phyloP scores from a whole-genome alignment of 2,329 filamentous ascomycete species.

The Tolypocladium nubicola region DNA sequence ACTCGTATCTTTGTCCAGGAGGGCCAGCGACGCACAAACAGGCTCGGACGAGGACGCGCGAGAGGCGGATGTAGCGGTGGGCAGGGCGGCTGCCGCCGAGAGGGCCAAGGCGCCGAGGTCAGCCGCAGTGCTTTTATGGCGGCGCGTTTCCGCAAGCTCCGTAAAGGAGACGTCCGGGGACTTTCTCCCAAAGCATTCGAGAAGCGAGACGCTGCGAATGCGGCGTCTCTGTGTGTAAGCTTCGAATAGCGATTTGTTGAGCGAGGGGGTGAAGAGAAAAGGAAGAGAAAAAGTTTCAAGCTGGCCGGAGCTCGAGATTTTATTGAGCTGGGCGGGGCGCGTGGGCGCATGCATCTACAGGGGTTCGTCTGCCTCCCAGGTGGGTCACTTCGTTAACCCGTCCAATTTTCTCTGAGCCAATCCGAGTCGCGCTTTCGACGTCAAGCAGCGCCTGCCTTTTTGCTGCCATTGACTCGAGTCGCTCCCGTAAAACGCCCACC shows the following conservation, averaged over 20 bases:
- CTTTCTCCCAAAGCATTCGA: slow-evolving; percentile 96
- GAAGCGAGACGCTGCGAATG: slow-evolving; percentile 23
- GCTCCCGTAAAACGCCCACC: neutral
- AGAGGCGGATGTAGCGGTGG: slow-evolving; percentile 33
- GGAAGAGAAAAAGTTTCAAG: slow-evolving; percentile 10
- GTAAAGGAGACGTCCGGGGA: slow-evolving; percentile 77
- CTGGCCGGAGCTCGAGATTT: slow-evolving; percentile 11
- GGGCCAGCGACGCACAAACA: slow-evolving; percentile 33
- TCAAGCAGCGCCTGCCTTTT: slow-evolving; percentile 5
- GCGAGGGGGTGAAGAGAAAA: slow-evolving; percentile 59
- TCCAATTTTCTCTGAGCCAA: slow-evolving; percentile 11
- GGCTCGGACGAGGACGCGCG: slow-evolving; percentile 12
- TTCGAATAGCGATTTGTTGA: slow-evolving; percentile 99
- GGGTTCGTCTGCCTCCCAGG: slow-evolving; percentile 7
- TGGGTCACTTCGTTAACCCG: neutral
- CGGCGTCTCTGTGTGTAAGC: slow-evolving; percentile 74
- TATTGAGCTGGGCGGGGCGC: slow-evolving; percentile 12
- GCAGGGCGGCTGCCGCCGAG: slow-evolving; percentile 27
- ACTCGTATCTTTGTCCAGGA: slow-evolving; percentile 85
- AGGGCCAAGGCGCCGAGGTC: slow-evolving; percentile 55
- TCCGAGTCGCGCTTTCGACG: slow-evolving; percentile 11
- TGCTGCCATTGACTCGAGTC: neutral
- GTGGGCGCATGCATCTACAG: slow-evolving; percentile 7
- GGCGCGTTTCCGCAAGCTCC: slow-evolving; percentile 86
- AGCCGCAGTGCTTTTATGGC: slow-evolving; percentile 99